Base-by-base conservation (phyloP, 148 eudicot species). In the Vaccinium vitisidaea region DNA sequence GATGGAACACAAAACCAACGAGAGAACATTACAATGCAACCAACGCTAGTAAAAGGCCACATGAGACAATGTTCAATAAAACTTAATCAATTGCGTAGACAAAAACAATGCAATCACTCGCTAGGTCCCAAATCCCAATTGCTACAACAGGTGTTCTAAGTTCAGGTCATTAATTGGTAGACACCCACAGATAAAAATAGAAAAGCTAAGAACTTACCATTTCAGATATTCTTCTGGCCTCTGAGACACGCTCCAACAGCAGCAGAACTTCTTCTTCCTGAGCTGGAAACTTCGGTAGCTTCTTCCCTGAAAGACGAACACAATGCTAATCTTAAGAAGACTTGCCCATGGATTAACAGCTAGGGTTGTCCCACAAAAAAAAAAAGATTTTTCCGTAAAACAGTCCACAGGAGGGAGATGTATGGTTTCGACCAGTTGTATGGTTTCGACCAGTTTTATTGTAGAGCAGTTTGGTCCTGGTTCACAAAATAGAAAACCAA, bases 201-300 rank as follows among this genome's bases (percentile, higher is more conserved):
- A 63, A n/a, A 27, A 61, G 18, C 14, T 46, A 80, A 56, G 8
- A 54, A 77, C 48, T 54, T 21, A 95, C 98, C 98, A 89, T 93
- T 11, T 85, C 79, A 39, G 99, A 84, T 30, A 96, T 87, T 87
- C 95, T 92, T 84, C 88, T 91, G 18, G 99, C 98, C 83, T 96
- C 97, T 9, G 92, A 23, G 77, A 94, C 97, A 36, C 93, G 93
- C 86, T 94, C 95, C 82, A 88, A 77, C 55, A 91, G 81, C 52
- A 90, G 82, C 81, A 94, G 85, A 80, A 91, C 99, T 87, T 96
- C 98, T 80, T 92, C 97, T 83, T 93, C 91, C 86, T 93, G 86
- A 8, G 91, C 93, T 61, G 94, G 92, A 88, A 88, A 91, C 88
- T 87, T 71, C 0, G 94, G 91, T 80, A 96, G 75, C 90, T 91